Conservation (phyloP, 1,139 yeast genomes). For the Pneumocystis canis region DNA sequence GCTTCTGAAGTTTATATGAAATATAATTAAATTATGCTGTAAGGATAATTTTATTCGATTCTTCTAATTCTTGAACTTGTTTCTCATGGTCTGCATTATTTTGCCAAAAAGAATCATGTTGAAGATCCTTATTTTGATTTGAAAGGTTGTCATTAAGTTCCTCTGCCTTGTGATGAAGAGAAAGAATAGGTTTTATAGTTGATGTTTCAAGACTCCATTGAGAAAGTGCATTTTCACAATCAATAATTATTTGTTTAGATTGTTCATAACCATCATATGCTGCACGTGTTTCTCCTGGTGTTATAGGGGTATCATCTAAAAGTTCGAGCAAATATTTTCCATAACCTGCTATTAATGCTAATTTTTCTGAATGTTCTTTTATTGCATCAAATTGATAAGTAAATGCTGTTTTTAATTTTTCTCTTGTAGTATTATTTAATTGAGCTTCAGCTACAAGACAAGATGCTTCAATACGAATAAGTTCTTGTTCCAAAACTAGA, state of each 20-base stretch:
- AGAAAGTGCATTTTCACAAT: slow-evolving; percentile 89
- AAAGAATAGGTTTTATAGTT: slow-evolving; percentile 78
- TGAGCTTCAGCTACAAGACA: slow-evolving; percentile 98
- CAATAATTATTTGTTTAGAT: slow-evolving; percentile 91
- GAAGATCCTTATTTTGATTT: background rate
- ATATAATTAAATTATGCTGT: background rate
- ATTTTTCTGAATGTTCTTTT: slow-evolving; percentile 91
- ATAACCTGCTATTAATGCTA: slow-evolving; percentile 93
- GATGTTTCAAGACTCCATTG: slow-evolving; percentile 95
- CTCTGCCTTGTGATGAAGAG: slow-evolving; percentile 25
- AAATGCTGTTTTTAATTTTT: slow-evolving; percentile 92
- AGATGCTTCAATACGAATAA: slow-evolving; percentile 98
- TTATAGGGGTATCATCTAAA: slow-evolving; percentile 89
- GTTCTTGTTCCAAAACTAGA: slow-evolving; percentile 88
- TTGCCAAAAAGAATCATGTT: background rate
- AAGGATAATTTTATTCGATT: background rate
- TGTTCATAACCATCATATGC: slow-evolving; percentile 98
- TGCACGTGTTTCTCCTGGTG: slow-evolving; percentile 98
- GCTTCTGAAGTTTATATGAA: background rate
- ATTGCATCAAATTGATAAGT: slow-evolving; percentile 93
- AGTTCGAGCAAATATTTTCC: slow-evolving; percentile 94
- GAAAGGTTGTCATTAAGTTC: background rate
- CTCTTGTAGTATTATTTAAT: slow-evolving; percentile 93
- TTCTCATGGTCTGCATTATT: background rate
- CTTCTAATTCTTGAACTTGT: background rate